These are phyloP conservation scores for Crithidia fasciculata DNA, from an alignment of 208 protist genomes.

Conservation along the genomic window DNA sequence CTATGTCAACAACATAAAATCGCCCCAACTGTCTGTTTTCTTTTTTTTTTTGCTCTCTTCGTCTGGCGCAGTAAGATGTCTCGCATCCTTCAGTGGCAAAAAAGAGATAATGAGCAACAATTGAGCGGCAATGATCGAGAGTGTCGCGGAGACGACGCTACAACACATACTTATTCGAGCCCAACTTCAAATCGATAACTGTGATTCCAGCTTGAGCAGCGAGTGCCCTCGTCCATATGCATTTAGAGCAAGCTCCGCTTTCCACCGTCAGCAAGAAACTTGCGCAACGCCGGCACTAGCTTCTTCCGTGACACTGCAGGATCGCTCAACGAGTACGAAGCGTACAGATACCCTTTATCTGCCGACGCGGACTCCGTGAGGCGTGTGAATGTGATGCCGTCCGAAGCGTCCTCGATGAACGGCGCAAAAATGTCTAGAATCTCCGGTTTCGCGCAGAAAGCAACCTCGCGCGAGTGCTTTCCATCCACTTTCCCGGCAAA, in stretches of 20 bases:
- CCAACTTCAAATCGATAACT: too few relatives aligned
- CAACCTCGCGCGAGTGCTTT: conserved; percentile 63
- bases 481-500: conserved; percentile 67
- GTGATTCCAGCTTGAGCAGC: too few relatives aligned
- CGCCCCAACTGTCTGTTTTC: too few relatives aligned
- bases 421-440: conserved; percentile 43
- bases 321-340: conserved; percentile 73
- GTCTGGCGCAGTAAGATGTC: too few relatives aligned
- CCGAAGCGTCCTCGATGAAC: conserved; percentile 39
- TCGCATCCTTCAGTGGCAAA: too few relatives aligned
- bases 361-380: conserved; percentile 21
- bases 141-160: too few relatives aligned
- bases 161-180: too few relatives aligned
- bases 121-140: too few relatives aligned
- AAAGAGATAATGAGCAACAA: too few relatives aligned
- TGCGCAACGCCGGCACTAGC: conserved; percentile 60
- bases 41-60: too few relatives aligned
- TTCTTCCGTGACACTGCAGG: conserved; percentile 77
- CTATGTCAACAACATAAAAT: too few relatives aligned
- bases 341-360: conserved; percentile 33
- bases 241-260: conserved; percentile 38
- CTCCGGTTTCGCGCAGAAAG: conserved; percentile 46
- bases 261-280: conserved; percentile 63
- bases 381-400: conserved; percentile 40
- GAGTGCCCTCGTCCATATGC: too few relatives aligned